Evolutionary conservation across 2,329 filamentous ascomycete genomes (phyloP).

Genomic region (Ophiostoma triangulosporum): DNA sequence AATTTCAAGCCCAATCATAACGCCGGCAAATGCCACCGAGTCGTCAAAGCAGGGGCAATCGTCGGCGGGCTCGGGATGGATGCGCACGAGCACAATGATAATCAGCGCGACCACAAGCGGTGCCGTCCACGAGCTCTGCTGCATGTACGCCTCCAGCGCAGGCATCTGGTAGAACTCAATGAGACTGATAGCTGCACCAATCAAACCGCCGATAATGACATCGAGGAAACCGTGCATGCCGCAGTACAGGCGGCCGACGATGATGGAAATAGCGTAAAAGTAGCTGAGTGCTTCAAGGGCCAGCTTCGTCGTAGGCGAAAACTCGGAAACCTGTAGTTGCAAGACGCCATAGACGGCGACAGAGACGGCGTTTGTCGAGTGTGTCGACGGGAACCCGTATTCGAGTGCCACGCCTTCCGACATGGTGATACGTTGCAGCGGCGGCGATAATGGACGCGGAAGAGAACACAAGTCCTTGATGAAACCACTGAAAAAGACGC

Average conservation of each 20-base stretch:
- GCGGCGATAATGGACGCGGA: conserved; percentile 80
- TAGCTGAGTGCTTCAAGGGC: conserved; percentile 58
- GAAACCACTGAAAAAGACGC: conserved; percentile 82
- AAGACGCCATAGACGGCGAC: conserved; percentile 70
- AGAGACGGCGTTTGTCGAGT: conserved; percentile 92
- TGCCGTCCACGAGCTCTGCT: conserved; percentile 48
- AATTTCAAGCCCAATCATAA: conserved; percentile 71
- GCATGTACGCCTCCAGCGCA: conserved; percentile 57
- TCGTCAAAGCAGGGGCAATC: conserved; percentile 97
- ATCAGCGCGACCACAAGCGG: conserved; percentile 49
- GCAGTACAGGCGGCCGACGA: conserved; percentile 85
- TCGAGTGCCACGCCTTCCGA: conserved; percentile 89
- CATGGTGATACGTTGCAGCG: conserved; percentile 90
- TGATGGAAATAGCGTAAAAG: conserved; percentile 78
- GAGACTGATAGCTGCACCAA: conserved; percentile 54
- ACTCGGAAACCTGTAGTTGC: conserved; percentile 50
- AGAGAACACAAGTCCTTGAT: conserved; percentile 90
- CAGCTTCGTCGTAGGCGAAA: conserved; percentile 44
- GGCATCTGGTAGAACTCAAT: conserved; percentile 48
- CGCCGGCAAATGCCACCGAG: conserved; percentile 82
- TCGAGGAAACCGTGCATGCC: conserved; percentile 98
- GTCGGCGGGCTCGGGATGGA: conserved; percentile 91
- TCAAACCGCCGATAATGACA: conserved; percentile 63
- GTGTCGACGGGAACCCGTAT: conserved; percentile 94
- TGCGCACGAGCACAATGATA: conserved; percentile 64